Evolutionary conservation across 1,284 basidiomycete species (phyloP), one percentile per base, ranked within the genome.

Genomic region (Microbotryum scabiosae): DNA sequence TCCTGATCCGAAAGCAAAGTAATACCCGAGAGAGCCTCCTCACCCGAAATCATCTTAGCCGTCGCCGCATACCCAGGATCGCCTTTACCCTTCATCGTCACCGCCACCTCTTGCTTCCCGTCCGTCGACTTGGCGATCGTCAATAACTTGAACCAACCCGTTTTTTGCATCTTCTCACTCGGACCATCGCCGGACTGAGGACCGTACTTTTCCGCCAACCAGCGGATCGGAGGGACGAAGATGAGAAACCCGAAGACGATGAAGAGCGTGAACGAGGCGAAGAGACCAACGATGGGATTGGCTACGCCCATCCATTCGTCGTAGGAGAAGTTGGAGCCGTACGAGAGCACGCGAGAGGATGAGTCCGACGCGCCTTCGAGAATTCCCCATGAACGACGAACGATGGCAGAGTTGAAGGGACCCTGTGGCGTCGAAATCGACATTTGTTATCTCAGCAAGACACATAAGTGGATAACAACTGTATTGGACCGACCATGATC

Each of bases 51-150:
- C 56, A 71, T 63, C 30, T 64, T 55, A 3, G 69, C 62, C 8
- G 71, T 72, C 9, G 60, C 65, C 5, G 52, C 52, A 57, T 72
- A 72, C 12, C 71, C 70, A 10, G 71, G 71, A 60, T 73, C 71
- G 20, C 66, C 65, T 26, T 65, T 61, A 32, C 64, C 70, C 48
- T 59, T 65, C 61, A 71, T 64, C 3, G 60, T 58, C 4, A 65
- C 64, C 32, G 60, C 50, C 8, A 61, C 59, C 49, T 69, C 66
- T 5, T 60, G 57, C 47, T 63, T 63, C 18, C 63, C 64, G 30
- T 72, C 66, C 9, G 65, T 56, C 41, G 63, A 65, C 45, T 65
- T 69, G 9, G 69, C 72, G 20, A 62, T 61, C n/a, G 68, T 68
- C 9, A 60, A 60, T 1, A 64, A 54, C 30, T 69, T 62, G 62